A percentile compares a stretch with the other conserved stretches of the same genome.
These are phyloP conservation scores for Proteromonas lacertae DNA, from an alignment of 352 stramenopile genomes.

Conservation along the genomic window DNA sequence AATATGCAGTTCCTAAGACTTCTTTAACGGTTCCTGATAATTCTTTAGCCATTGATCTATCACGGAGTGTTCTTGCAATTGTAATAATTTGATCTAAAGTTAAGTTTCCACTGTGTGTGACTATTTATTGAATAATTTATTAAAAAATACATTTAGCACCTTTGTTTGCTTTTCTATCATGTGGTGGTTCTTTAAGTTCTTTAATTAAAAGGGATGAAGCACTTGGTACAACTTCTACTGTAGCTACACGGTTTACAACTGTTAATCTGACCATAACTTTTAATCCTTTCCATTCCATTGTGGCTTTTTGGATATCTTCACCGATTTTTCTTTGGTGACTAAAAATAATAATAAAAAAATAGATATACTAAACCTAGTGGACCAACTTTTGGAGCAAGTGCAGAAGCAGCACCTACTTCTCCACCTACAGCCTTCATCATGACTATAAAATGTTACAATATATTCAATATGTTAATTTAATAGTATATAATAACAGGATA, in stretches of 20 bases:
- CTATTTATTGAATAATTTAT: too few species aligned
- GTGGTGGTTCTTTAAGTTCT: constrained; percentile 90
- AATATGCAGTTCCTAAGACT: constrained; percentile 89
- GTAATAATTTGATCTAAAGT: constrained; percentile 94
- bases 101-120: constrained; percentile 98
- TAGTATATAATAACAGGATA: too few species aligned
- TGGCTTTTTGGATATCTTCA: constrained; percentile 99
- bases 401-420: constrained; percentile 85
- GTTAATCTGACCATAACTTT: constrained; percentile 98
- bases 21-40: constrained; percentile 92
- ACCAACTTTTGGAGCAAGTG: constrained; percentile 95
- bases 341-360: too few species aligned
- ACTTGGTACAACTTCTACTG: constrained; percentile 65
- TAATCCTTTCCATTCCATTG: constrained; percentile 97
- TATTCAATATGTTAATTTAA: too few species aligned
- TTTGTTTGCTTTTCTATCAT: constrained; percentile 95
- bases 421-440: constrained; percentile 93
- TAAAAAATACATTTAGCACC: too few species aligned
- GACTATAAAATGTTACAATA: too few species aligned
- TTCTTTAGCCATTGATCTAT: constrained; percentile 74
- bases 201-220: constrained; percentile 95
- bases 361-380: constrained; percentile 74
- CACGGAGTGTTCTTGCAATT: constrained; percentile 81
- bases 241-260: constrained; percentile 84
- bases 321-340: constrained; percentile 99